Percentiles rank a stretch among this genome's conserved stretches.
Evolutionary conservation across 305 asterid species (phyloP).

Genomic region (Ilex paraguariensis): DNA sequence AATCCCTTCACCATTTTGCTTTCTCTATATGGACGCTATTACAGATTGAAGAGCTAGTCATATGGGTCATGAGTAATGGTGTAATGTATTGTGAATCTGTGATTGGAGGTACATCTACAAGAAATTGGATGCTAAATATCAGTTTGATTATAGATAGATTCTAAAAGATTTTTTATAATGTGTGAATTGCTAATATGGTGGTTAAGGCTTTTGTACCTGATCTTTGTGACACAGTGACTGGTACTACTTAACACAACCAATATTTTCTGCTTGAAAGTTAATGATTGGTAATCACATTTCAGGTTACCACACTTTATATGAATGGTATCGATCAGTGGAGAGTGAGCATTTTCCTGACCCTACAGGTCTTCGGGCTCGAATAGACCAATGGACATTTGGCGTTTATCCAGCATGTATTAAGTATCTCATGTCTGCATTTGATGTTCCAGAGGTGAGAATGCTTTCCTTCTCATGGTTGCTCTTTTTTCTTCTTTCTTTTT

Average conservation of each 20-base stretch:
- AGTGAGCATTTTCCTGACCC: conserved; percentile 96
- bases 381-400: conserved; percentile 95
- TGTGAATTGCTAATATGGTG: no score
- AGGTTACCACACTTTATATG: conserved; percentile 91
- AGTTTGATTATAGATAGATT: no score
- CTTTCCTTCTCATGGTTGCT: neutral
- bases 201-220: no score
- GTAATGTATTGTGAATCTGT: no score
- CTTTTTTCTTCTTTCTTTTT: neutral
- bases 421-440: conserved; percentile 96
- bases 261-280: neutral
- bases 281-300: conserved; percentile 18
- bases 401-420: conserved; percentile 98
- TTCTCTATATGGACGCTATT: no score
- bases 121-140: no score
- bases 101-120: no score
- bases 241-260: neutral
- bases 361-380: conserved; percentile 86
- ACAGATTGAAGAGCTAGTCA: no score
- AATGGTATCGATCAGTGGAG: conserved; percentile 86
- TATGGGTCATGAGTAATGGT: no score
- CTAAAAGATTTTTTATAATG: no score
- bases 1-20: no score
- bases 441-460: conserved; percentile 77
- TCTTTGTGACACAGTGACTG: neutral